phyloP scores from a whole-genome alignment of 257 asterid genomes.

The Solanum sparsipilum region DNA sequence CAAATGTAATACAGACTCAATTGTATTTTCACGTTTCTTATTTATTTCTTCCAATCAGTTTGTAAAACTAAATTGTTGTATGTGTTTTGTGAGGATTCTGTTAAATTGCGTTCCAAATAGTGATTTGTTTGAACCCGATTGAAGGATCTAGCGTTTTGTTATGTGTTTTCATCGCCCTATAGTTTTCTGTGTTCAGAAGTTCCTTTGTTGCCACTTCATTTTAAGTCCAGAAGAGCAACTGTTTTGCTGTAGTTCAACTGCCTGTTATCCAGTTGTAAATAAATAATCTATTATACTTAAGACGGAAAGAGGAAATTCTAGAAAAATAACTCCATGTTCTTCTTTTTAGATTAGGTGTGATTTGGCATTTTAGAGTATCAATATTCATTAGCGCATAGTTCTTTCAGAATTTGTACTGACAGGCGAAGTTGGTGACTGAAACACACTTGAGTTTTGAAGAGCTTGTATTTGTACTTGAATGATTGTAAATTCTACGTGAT shows the following conservation, averaged over 20 bases:
- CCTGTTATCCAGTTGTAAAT: neutral
- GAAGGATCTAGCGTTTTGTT: neutral
- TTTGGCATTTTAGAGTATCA: neutral
- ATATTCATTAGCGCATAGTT: neutral
- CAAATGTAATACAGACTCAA: neutral
- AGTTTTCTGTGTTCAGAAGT: too few species aligned
- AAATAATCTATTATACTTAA: neutral
- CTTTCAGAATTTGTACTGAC: neutral
- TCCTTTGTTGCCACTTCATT: too few species aligned
- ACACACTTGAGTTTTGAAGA: neutral
- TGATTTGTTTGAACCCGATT: neutral
- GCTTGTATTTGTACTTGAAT: neutral
- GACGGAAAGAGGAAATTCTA: neutral
- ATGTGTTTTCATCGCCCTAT: too few species aligned
- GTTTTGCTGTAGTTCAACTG: neutral
- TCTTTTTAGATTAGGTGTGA: neutral
- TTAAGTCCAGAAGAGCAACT: neutral
- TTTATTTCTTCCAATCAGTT: too few species aligned
- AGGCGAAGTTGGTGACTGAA: neutral
- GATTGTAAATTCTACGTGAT: neutral
- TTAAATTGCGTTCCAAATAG: too few species aligned
- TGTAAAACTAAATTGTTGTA: too few species aligned
- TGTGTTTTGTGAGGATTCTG: neutral
- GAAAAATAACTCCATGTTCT: neutral
- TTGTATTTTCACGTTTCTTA: neutral